Conservation (phyloP, 2,329 filamentous ascomycete species). For the Colletotrichum sp. region DNA sequence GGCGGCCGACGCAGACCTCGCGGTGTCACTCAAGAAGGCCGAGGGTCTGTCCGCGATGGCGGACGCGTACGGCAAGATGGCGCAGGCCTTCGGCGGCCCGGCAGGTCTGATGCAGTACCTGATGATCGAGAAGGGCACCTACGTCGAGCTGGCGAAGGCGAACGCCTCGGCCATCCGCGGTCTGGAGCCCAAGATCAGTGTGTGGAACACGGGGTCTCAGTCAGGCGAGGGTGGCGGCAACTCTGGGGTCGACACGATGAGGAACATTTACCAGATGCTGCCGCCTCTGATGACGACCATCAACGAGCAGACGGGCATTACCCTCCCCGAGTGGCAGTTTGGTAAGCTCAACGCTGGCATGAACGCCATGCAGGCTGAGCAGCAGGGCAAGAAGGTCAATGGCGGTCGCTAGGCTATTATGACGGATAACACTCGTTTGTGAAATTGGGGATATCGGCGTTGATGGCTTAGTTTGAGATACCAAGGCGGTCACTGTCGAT, state of each 20-base stretch:
- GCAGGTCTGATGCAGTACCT: conserved; percentile 81
- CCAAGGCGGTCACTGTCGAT: neutral
- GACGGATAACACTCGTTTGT: neutral
- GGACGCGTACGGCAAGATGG: conserved; percentile 76
- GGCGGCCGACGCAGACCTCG: conserved; percentile 63
- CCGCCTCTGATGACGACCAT: conserved; percentile 85
- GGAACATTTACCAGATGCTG: conserved; percentile 84
- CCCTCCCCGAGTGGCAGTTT: conserved; percentile 78
- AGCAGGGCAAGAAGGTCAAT: neutral
- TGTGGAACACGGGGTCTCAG: conserved; percentile 76
- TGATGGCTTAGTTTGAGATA: conserved; percentile 6
- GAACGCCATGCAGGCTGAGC: conserved; percentile 30
- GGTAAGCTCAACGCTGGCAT: conserved; percentile 45
- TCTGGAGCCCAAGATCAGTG: conserved; percentile 85
- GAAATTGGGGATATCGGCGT: neutral
- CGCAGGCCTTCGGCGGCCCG: conserved; percentile 77
- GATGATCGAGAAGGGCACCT: conserved; percentile 86
- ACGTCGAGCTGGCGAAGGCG: conserved; percentile 76
- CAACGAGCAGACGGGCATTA: conserved; percentile 86
- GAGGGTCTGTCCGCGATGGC: conserved; percentile 80
- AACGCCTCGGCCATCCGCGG: conserved; percentile 79
- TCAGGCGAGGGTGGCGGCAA: conserved; percentile 41
- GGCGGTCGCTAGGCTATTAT: neutral
- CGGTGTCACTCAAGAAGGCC: conserved; percentile 73
- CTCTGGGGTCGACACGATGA: conserved; percentile 64